Evolutionary conservation across 257 asterid species (phyloP), one percentile per base, ranked within the genome.

Genomic region (Fraxinus anomala): DNA sequence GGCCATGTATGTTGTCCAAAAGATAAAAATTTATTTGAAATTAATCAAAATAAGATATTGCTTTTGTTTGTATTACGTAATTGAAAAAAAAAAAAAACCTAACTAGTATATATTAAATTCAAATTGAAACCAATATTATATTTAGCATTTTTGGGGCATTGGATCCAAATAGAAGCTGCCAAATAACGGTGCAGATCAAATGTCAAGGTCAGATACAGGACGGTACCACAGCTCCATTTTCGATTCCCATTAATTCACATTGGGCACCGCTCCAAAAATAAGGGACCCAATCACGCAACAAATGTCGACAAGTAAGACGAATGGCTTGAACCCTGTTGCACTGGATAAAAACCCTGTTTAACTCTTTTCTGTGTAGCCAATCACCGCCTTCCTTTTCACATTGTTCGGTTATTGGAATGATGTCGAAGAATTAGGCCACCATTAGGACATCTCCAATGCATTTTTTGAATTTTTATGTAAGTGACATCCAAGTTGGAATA

Each of bases 231-330:
- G 28, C 73, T 13, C 83, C 73, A 73, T 49, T 56, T 73, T 76
- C 71, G 51, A 24, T 72, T 75, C 73, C 73, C 21, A 81, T 79
- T 81, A 75, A 72, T 56, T 63, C 17, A 2, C 19, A 63, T 26
- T 63, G 69, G 69, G 69, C 17, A 24, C 72, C 63, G 74, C 83
- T 85, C 91, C 91, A 72, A 76, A 72, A 30, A 59, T 5, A 66
- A 82, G 83, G 93, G 91, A 87, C 91, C 90, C 90, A 86, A 86
- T 86, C 54, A 78, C 47, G 23, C 42, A 34, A 24, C 30, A 5
- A 13, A 6, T 19, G 75, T 1, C 2, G 86, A 72, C 85, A 80
- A 81, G 70, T 80, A 13, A 8, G 61, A 26, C 31, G 54, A 76
- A 73, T 28, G 72, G 76, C 1, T 30, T 75, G 68, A 7, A 80